phyloP scores from a whole-genome alignment of 2,329 filamentous ascomycete species.

The Aureobasidium mangrovei region DNA sequence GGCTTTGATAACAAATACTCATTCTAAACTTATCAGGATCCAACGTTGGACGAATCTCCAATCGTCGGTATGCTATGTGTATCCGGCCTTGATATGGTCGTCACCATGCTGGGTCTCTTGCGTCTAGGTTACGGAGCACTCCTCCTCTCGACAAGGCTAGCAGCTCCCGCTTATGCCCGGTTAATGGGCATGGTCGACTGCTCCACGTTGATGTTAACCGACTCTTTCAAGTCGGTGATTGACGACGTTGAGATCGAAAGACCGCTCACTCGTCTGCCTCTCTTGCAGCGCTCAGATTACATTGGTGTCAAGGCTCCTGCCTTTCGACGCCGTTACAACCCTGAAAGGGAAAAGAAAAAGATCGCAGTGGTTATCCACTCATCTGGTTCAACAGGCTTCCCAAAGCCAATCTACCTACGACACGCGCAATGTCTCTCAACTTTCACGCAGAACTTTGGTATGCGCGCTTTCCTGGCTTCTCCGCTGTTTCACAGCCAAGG shows the following conservation, averaged over 20 bases:
- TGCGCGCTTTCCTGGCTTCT: constrained; percentile 46
- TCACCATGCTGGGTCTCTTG: constrained; percentile 46
- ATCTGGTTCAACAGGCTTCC: constrained; percentile 51
- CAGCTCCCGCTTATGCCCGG: constrained; percentile 42
- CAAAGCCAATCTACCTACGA: constrained; percentile 54
- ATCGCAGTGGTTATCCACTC: constrained; percentile 42
- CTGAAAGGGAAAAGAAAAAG: constrained; percentile 25
- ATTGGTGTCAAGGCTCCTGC: constrained; percentile 14
- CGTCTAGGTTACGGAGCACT: constrained; percentile 48
- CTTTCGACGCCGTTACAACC: constrained; percentile 19
- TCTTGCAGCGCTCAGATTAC: constrained; percentile 22
- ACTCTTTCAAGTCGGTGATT: constrained; percentile 21
- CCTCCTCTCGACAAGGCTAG: constrained; percentile 47
- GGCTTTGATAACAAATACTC: neutral
- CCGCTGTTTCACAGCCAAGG: constrained; percentile 55
- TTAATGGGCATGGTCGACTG: constrained; percentile 38
- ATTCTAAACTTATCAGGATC: constrained; percentile 16
- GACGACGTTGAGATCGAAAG: constrained; percentile 26
- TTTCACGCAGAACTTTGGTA: constrained; percentile 37
- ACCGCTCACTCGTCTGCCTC: constrained; percentile 23
- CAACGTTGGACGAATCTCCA: constrained; percentile 20
- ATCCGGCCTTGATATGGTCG: constrained; percentile 47
- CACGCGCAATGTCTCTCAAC: constrained; percentile 45
- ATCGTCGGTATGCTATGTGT: constrained; percentile 45
- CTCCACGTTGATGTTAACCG: constrained; percentile 22